Evolutionary conservation across 2,329 filamentous ascomycete genomes (phyloP).

Genomic region (Westerdykella sp.): DNA sequence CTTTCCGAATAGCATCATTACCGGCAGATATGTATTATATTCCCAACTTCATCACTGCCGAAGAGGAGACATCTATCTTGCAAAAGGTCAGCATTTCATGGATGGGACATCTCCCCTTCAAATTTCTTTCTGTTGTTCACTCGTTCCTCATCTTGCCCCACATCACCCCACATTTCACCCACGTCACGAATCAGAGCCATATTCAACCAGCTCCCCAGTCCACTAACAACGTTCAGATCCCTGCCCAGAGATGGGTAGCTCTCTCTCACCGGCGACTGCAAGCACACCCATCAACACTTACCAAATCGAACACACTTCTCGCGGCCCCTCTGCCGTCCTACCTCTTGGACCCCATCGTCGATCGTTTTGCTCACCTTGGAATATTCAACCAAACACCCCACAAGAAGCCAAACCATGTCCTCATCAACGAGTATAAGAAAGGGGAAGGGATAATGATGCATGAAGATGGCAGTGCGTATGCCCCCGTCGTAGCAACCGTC

Average conservation of each 20-base stretch:
- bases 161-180: background rate
- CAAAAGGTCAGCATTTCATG: constrained; percentile 54
- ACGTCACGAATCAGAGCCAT: constrained; percentile 57
- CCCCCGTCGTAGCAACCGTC: constrained; percentile 83
- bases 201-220: constrained; percentile 1
- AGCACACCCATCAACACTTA: constrained; percentile 80
- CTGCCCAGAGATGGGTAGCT: constrained; percentile 65
- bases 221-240: constrained; percentile 34
- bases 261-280: constrained; percentile 86
- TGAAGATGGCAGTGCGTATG: constrained; percentile 85
- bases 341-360: constrained; percentile 64
- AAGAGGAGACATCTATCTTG: constrained; percentile 67
- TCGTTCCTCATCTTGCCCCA: background rate
- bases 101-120: background rate
- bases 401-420: constrained; percentile 73
- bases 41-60: constrained; percentile 69
- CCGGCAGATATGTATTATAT: constrained; percentile 75
- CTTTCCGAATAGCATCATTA: constrained; percentile 46
- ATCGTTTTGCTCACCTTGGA: constrained; percentile 45
- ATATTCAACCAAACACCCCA: constrained; percentile 65
- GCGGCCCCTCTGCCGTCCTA: constrained; percentile 67
- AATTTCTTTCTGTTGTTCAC: background rate
- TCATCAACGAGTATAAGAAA: constrained; percentile 86
- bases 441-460: constrained; percentile 96
- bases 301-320: constrained; percentile 64